Evolutionary conservation across 2,329 filamentous ascomycete genomes (phyloP), one percentile per base, ranked within the genome.

Genomic region (Colletotrichum sp.): DNA sequence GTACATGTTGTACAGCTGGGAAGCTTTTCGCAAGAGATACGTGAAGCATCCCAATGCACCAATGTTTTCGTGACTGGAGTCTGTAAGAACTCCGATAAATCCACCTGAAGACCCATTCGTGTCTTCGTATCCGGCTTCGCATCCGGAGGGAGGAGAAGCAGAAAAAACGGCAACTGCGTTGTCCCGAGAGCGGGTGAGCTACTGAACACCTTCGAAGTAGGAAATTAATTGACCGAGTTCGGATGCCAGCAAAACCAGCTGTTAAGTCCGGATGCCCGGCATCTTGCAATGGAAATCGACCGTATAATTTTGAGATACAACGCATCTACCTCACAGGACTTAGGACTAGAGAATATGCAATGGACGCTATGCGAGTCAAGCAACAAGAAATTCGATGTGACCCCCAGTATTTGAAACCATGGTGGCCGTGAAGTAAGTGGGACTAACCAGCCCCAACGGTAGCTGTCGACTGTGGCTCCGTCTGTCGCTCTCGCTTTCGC

Each of bases 341-440:
- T 51, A n/a, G 2, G 43, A 21, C 43, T 51, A 51, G 6, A 51
- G n/a, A 51, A 21, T 21, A n/a, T 21, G 43, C 43, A 6, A 11
- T 51, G 43, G 43, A 13, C n/a, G n/a, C n/a, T 21, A 51, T 51
- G n/a, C 43, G 43, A 51, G 43, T 51, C 43, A 21, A n/a, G 43
- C 21, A 51, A n/a, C 43, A 51, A 51, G 43, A 51, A 21, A 13
- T 77, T 27, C 79, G 77, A n/a, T 79, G 78, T 1, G 77, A 80
- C 69, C 47, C 43, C 43, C 43, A 21, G n/a, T 51, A 51, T 51
- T 51, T 51, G 43, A 51, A 21, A 51, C 43, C 43, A 51, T 51
- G n/a, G 43, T 51, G 43, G 43, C 43, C 43, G 11, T 51, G n/a
- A 51, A 13, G 43, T 16, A n/a, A 21, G 43, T 51, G 43, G 43